These are phyloP conservation scores for Teratosphaeria viscida DNA, from an alignment of 2,329 filamentous ascomycete species.

Conservation along the genomic window DNA sequence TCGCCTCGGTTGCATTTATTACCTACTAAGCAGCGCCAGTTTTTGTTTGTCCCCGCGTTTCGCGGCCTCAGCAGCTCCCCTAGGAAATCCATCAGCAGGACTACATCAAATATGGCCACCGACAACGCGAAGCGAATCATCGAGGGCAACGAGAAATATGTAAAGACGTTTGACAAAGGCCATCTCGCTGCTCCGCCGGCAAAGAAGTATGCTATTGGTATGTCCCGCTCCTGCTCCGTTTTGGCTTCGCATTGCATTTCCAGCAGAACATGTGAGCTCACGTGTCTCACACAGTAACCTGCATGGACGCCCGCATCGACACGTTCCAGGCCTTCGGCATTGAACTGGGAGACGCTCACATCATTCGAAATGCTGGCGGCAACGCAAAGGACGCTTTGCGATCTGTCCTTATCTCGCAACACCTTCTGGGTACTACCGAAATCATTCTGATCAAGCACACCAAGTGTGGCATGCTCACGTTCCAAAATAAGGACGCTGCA, in stretches of 20 bases:
- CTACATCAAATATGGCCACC: not conserved
- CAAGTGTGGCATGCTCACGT: conserved; percentile 53
- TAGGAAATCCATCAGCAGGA: not conserved
- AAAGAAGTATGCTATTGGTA: conserved; percentile 57
- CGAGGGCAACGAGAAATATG: conserved; percentile 48
- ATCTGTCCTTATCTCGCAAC: conserved; percentile 67
- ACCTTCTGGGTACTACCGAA: conserved; percentile 65
- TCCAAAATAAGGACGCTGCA: conserved; percentile 49
- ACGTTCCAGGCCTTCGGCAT: conserved; percentile 60
- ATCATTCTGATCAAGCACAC: conserved; percentile 59
- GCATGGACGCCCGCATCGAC: conserved; percentile 70
- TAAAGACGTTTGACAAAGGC: conserved; percentile 52
- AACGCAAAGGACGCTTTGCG: conserved; percentile 57
- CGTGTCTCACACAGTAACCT: conserved; percentile 45
- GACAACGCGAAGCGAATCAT: conserved; percentile 31
- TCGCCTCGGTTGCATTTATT: not conserved
- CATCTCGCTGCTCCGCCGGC: conserved; percentile 57
- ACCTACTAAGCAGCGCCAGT: not conserved
- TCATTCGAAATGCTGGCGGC: conserved; percentile 23
- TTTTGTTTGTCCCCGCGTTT: not conserved
- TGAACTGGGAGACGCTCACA: conserved; percentile 63
- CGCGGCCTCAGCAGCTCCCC: not conserved
- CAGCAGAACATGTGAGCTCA: not conserved
- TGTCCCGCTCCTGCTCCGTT: conserved; percentile 8
- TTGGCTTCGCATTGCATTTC: not conserved